A percentile compares a stretch with the other conserved stretches of the same genome.
Evolutionary conservation across 352 stramenopile species (phyloP).

Genomic region (Phytophthora capsici): DNA sequence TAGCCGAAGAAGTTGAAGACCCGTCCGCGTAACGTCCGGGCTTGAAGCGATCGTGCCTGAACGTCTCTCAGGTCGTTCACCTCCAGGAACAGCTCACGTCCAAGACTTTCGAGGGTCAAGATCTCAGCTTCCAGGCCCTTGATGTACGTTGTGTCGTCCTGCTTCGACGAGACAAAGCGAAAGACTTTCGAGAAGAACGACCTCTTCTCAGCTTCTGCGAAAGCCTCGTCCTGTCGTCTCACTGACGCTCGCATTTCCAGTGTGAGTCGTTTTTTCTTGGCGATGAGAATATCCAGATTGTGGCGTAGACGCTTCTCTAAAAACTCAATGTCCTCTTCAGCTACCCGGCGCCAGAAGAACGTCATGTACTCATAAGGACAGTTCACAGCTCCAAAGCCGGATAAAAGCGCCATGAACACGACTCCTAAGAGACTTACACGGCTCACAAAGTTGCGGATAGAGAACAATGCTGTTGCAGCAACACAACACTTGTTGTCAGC

Average conservation of each 20-base stretch:
- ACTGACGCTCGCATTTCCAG: slow-evolving; percentile 54
- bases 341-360: slow-evolving; percentile 80
- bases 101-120: slow-evolving; percentile 76
- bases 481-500: neutral
- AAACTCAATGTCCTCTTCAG: slow-evolving; percentile 84
- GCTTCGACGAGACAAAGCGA: slow-evolving; percentile 37
- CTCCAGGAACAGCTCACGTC: slow-evolving; percentile 82
- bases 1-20: neutral
- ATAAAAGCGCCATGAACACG: slow-evolving; percentile 85
- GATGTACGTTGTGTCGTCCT: slow-evolving; percentile 56
- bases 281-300: slow-evolving; percentile 82
- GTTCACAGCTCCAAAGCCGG: slow-evolving; percentile 84
- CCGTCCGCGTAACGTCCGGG: slow-evolving; percentile 20
- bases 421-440: slow-evolving; percentile 82
- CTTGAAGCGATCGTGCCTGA: slow-evolving; percentile 61
- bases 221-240: slow-evolving; percentile 32
- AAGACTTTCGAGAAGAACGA: slow-evolving; percentile 48
- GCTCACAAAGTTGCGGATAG: slow-evolving; percentile 84
- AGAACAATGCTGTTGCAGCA: slow-evolving; percentile 59
- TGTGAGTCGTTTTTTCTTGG: slow-evolving; percentile 82
- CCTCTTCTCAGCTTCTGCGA: slow-evolving; percentile 6
- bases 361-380: slow-evolving; percentile 88
- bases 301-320: slow-evolving; percentile 81
- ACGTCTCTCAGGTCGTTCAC: slow-evolving; percentile 83
- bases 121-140: slow-evolving; percentile 76